Base-by-base conservation (phyloP, 2,329 filamentous ascomycete species). In the Canariomyces notabilis region DNA sequence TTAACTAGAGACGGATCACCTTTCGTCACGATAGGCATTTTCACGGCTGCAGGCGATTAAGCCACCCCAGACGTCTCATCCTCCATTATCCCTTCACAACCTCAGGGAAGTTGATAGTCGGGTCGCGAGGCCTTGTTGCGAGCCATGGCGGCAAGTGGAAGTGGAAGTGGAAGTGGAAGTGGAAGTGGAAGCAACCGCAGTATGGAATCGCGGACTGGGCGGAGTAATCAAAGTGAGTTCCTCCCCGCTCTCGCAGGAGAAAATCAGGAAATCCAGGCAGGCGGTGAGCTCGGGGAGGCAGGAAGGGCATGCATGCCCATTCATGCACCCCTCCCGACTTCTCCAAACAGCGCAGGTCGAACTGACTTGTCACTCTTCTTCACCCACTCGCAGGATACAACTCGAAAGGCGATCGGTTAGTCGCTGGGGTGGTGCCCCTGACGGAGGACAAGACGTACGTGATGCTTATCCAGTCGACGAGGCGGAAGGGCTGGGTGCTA, bases 401-500 rank as follows among this genome's bases (percentile, higher is more conserved):
- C 62, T 72, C 86, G 50, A 86, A 89, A 66, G 91, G 91, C 71
- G 91, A 97, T 71, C 85, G 93, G 57, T 83, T 97, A 52, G 93
- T 98, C 59, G 91, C 93, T 51, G 93, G 93, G 58, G 83, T 97
- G 48, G 93, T 98, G 38, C 89, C 93, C 55, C 75, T 97, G 55
- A 93, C 88, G 45, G 69, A 77, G 60, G 90, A 95, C 71, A 91
- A 88, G 67, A 83, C 82, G 59, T 85, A 87, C 66, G 91, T 98
- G 51, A 77, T 98, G 58, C 76, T 98, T 58, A 95, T 97, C 60
- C 89, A 96, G 72, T 95, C 89, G 44, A 91, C 87, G 42, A 81
- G 88, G 55, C 84, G 89, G 60, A 88, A 88, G 66, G 88, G 87
- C 60, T 98, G 93, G 93, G 93, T 98, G 35, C 76, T 98, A 49